Evolutionary conservation across 1,284 basidiomycete genomes (phyloP).

Genomic region (Trametes versicolor): DNA sequence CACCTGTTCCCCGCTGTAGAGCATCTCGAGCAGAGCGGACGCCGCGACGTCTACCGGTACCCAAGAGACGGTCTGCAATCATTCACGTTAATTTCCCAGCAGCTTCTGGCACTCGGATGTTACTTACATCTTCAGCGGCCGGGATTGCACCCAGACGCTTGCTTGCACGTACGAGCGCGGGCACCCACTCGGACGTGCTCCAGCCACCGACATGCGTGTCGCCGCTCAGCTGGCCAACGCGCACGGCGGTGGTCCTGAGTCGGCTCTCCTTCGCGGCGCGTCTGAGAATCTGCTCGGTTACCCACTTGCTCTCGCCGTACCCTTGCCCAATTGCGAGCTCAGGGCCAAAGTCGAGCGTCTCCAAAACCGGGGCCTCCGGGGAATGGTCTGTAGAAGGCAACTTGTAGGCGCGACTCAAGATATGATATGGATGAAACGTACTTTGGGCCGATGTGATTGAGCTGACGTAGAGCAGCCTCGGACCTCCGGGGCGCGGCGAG

Average conservation of each 20-base stretch:
- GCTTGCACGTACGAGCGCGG: slow-evolving; percentile 27
- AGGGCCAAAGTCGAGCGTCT: slow-evolving; percentile 23
- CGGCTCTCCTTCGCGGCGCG: slow-evolving; percentile 23
- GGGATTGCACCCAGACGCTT: slow-evolving; percentile 29
- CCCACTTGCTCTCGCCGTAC: slow-evolving; percentile 38
- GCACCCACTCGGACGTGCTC: slow-evolving; percentile 36
- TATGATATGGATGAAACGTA: slow-evolving; percentile 13
- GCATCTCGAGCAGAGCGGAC: slow-evolving; percentile 36
- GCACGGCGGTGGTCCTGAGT: slow-evolving; percentile 26
- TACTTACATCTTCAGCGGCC: slow-evolving; percentile 25
- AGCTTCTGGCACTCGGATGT: background rate
- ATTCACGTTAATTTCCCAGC: background rate
- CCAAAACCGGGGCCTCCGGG: slow-evolving; percentile 3
- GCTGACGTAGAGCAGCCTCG: slow-evolving; percentile 44
- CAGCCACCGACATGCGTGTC: slow-evolving; percentile 32
- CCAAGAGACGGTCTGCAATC: slow-evolving; percentile 33
- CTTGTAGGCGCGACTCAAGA: slow-evolving; percentile 19
- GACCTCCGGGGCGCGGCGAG: slow-evolving; percentile 35
- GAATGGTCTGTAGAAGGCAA: slow-evolving; percentile 21
- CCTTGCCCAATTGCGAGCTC: slow-evolving; percentile 27
- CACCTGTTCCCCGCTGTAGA: slow-evolving; percentile 13
- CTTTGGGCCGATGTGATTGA: slow-evolving; percentile 30
- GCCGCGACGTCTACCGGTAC: slow-evolving; percentile 38
- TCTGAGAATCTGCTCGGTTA: slow-evolving; percentile 31
- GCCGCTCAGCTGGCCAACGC: slow-evolving; percentile 36